Base-by-base conservation (phyloP, 2,329 filamentous ascomycete genomes). In the Alternaria brassicicola region DNA sequence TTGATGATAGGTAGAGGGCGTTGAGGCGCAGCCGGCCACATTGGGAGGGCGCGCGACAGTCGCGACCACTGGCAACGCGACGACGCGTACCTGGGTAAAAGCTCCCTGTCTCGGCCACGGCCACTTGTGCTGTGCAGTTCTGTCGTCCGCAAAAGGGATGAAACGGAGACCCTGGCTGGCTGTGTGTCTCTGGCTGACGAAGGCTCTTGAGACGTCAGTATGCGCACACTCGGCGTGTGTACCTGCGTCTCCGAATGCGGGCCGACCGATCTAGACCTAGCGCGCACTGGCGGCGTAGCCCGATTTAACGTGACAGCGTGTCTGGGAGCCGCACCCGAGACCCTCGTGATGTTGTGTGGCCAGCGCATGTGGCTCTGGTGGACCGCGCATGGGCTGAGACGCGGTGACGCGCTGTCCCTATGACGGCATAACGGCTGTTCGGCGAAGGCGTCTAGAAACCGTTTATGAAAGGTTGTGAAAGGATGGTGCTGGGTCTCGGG, bases 401-500 rank as follows among this genome's bases (percentile, higher is more conserved):
- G 47, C 39, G 35, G 39, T 39, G 39, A 65, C 65, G 57, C 65
- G 42, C 59, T 59, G 60, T 66, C 57, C 57, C 61, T 41, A 58
- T 58, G 55, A 58, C 55, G 50, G 50, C 62, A 59, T 45, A 48
- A 39, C 61, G 63, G 54, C 57, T 57, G 57, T 54, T 46, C 52
- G 59, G 55, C 54, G 65, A 73, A 68, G 65, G 62, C 65, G 56
- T 69, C 65, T 66, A 63, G 64, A 70, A 48, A 66, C 46, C 31
- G 54, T 42, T 35, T 33, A 25, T 47, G 43, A 47, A 47, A 35
- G 43, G 30, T 47, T 47, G 56, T 51, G 46, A 45, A 66, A 57
- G 63, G 59, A 48, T 67, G 59, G 66, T 69, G 69, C 66, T 70
- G 31, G 64, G 56, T 33, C 19, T 15, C 53, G 60, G 61, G 61